These are phyloP conservation scores for Cercospora sp. DNA, from an alignment of 2,329 filamentous ascomycete genomes.

Conservation along the genomic window DNA sequence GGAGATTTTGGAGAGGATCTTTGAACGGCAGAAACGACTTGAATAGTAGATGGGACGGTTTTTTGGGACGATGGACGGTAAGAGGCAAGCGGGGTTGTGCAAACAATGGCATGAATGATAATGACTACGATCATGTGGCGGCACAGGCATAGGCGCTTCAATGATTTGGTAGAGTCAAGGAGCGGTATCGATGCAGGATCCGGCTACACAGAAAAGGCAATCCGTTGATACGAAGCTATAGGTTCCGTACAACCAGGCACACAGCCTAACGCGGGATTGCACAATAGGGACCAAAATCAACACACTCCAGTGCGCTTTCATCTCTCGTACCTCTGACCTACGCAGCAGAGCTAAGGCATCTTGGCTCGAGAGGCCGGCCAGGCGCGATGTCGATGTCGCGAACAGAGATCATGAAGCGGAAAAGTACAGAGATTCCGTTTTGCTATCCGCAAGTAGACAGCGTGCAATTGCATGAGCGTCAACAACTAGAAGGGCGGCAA, in stretches of 20 bases:
- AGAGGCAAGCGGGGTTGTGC: not conserved
- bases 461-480: not conserved
- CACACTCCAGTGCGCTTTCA: no score
- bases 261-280: not conserved
- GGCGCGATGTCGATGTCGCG: no score
- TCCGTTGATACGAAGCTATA: not conserved
- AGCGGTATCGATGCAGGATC: not conserved
- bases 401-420: no score
- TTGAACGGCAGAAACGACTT: constrained; percentile 26
- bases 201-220: not conserved
- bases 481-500: not conserved
- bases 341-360: no score
- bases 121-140: not conserved
- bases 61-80: not conserved
- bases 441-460: not conserved
- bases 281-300: no score
- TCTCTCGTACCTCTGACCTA: no score
- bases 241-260: not conserved
- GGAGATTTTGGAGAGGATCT: constrained; percentile 38
- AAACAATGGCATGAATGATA: not conserved
- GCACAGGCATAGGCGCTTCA: not conserved
- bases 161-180: not conserved
- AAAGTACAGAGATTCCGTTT: no score
- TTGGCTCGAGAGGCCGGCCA: no score
- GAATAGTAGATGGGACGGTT: not conserved